Evolutionary conservation across 352 stramenopile genomes (phyloP).

Genomic region (Thraustotheca clavata): DNA sequence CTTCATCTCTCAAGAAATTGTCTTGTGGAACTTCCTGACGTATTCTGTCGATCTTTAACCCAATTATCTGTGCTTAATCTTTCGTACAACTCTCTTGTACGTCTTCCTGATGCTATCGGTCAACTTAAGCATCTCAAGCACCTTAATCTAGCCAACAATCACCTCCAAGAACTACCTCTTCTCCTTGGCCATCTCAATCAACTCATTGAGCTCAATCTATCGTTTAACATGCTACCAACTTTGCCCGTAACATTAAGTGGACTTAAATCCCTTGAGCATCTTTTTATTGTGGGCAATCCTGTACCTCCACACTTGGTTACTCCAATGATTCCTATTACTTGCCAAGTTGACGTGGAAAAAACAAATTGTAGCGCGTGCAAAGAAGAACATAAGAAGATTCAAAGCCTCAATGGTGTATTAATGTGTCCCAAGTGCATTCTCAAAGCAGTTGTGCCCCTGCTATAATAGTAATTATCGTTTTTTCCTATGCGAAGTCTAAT

Average conservation of each 20-base stretch:
- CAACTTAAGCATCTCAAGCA: not conserved
- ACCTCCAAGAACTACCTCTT: conserved; percentile 6
- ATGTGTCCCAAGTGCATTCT: conserved; percentile 19
- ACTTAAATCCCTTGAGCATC: not conserved
- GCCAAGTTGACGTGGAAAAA: not conserved
- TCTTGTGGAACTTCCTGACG: conserved; percentile 2
- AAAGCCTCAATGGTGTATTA: conserved; percentile 8
- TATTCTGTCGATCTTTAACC: not conserved
- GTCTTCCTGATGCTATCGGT: conserved; percentile 7
- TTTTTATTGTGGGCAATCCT: not conserved
- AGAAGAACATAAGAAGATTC: conserved; percentile 1
- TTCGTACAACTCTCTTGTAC: conserved; percentile 5
- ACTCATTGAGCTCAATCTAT: not conserved
- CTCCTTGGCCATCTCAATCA: conserved; percentile 9
- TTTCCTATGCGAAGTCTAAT: not conserved
- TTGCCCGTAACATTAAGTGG: conserved; percentile 1
- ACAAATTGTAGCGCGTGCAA: not conserved
- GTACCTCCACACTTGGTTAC: not conserved
- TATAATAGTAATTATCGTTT: conserved; percentile 14
- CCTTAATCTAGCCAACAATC: conserved; percentile 14
- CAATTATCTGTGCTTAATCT: conserved; percentile 1
- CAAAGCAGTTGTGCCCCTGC: not conserved
- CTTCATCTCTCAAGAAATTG: conserved; percentile 17
- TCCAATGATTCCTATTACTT: not conserved
- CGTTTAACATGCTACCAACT: not conserved